Conservation (phyloP, 495 filamentous ascomycete species). For the Tuber calosporum region DNA sequence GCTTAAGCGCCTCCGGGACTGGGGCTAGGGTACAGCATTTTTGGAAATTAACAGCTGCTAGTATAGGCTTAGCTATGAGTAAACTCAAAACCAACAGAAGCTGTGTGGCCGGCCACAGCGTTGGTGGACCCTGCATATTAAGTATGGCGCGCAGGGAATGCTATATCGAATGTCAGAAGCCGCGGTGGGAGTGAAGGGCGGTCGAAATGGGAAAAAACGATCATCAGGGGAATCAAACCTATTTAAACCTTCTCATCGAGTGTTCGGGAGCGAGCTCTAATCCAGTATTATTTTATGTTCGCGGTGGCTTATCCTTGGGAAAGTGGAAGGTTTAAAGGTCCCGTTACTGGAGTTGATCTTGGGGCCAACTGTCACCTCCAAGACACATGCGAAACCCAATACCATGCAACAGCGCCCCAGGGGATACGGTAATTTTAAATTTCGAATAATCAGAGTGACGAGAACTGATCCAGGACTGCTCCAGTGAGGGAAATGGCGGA, state of each 20-base stretch:
- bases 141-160: not conserved
- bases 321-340: not conserved
- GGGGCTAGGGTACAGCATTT: slow-evolving; percentile 36
- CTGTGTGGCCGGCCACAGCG: not conserved
- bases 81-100: slow-evolving; percentile 7
- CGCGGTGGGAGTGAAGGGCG: not conserved
- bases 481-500: not conserved
- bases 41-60: slow-evolving; percentile 25
- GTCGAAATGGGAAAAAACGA: not conserved
- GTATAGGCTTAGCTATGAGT: not conserved
- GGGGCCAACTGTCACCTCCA: slow-evolving; percentile 24
- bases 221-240: not conserved
- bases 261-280: not conserved
- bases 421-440: not conserved
- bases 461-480: not conserved
- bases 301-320: not conserved
- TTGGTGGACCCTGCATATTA: not conserved
- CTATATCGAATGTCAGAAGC: not conserved
- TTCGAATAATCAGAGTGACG: not conserved
- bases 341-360: not conserved
- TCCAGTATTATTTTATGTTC: not conserved
- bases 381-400: slow-evolving; percentile 6
- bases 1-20: slow-evolving; percentile 23
- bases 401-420: not conserved
- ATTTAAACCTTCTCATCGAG: not conserved